Conservation (phyloP, 345 rosid genomes). For the Ailanthus altissimus region DNA sequence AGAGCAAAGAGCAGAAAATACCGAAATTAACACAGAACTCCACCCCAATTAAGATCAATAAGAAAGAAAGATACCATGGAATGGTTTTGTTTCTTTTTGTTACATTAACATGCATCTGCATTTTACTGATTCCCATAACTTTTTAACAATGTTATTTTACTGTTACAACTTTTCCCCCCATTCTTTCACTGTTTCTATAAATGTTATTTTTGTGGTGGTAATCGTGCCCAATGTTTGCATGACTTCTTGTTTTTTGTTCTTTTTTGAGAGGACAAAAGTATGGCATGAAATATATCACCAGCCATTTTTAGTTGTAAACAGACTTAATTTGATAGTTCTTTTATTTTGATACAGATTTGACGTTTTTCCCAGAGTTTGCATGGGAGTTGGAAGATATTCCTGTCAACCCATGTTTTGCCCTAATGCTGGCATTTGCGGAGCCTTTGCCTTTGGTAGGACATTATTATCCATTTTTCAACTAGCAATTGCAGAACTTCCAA, state of each 20-base stretch:
- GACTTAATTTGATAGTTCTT: background rate
- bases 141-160: too few species aligned
- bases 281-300: background rate
- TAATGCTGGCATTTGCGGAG: slow-evolving; percentile 81
- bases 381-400: slow-evolving; percentile 60
- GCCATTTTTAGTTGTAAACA: background rate
- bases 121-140: background rate
- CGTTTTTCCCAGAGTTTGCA: slow-evolving; percentile 50
- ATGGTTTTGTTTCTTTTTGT: background rate
- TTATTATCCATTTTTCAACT: slow-evolving; percentile 4
- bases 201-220: too few species aligned
- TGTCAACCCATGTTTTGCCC: slow-evolving; percentile 71
- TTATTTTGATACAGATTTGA: slow-evolving; percentile 50
- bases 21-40: too few species aligned
- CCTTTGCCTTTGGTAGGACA: slow-evolving; percentile 65
- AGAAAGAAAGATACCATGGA: too few species aligned
- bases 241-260: background rate
- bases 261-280: background rate
- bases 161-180: too few species aligned
- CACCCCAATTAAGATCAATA: too few species aligned
- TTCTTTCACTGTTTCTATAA: too few species aligned
- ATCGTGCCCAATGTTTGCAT: too few species aligned
- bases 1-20: too few species aligned
- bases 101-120: background rate
- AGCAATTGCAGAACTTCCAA: background rate